Base-by-base conservation (phyloP, 2,329 filamentous ascomycete species). In the Cercospora janseana region DNA sequence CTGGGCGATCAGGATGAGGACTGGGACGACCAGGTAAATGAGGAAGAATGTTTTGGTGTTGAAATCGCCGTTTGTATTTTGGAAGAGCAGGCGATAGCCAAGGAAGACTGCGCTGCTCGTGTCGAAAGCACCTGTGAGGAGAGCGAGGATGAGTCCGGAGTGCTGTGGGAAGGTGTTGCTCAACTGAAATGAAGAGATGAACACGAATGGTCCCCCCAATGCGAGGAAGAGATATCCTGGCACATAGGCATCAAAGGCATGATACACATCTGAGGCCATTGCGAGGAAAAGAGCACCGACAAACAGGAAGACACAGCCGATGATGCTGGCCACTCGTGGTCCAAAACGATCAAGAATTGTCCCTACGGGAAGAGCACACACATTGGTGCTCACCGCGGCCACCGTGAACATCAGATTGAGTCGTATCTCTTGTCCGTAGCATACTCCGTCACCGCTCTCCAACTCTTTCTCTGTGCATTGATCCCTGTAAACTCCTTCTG, bases 401-500 rank as follows among this genome's bases (percentile, higher is more conserved):
- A 90, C 79, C 4, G 89, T 94, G 75, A 95, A 95, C 87, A 95
- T 95, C 59, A 95, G 74, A 67, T 95, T 95, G 49, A 95, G 78
- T 52, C 75, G 66, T 47, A 81, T 66, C 59, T 80, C 79, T 61
- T 84, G 81, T 53, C 75, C 73, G 54, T 77, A 79, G 63, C 81
- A 85, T 13, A 80, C 72, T 49, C 72, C 70, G 1, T 75, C 70
- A 3, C 72, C 72, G 4, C 74, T 64, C 1, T 76, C 68, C 15
- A 80, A 50, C 63, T 80, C 76, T 40, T 78, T 67, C 46, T 72
- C 54, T 5, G 75, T 78, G 63, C 88, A 93, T 26, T 76, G 69
- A 42, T 87, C 76, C 31, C 75, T 75, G 67, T 90, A 92, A 7
- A 87, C 84, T 2, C 83, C 83, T 65, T 90, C 84, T 9, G 75